Evolutionary conservation across 1,139 yeast species (phyloP), one percentile per base, ranked within the genome.

Genomic region (Kluyveromyces sp.): DNA sequence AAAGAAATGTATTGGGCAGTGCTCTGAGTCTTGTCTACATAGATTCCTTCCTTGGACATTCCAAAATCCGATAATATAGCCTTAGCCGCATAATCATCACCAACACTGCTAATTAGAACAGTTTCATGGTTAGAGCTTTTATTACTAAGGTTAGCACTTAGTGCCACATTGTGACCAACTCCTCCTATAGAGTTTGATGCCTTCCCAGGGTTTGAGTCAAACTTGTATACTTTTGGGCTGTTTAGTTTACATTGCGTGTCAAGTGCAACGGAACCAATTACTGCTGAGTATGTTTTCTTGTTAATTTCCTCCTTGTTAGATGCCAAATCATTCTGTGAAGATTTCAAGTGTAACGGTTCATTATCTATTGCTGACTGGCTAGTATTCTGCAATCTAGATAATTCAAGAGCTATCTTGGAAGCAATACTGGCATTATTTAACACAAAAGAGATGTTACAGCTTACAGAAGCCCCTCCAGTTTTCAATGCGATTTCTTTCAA

Each of bases 1-100:
- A 81, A 72, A 1, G 95, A 80, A 4, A 79, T 73, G 57, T 89
- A 89, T 54, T 83, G 85, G 0, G 94, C 88, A 0, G 94, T 83
- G 7, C 61, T 47, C 25, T 53, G 55, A 2, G 57, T 50, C 3
- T 56, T 49, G 35, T 66, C 49, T 6, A 58, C 53, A 28, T 52
- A 47, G n/a, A 81, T 67, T 0, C 79, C 80, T 2, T 71, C 52
- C 1, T 63, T 59, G 46, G 76, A 77, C 15, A 76, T 49, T 0
- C 57, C 61, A 2, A 57, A 47, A 1, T 48, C 50, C 1, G 60
- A 51, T 4, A 68, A 41, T 3, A 81, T 63, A 3, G 74, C 57
- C 4, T 66, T 59, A 0, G 83, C 86, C 2, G 77, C 72, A 10
- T 70, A 61, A 53, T 84, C 92, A 26, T 73, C 58, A 0, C 85